These are phyloP conservation scores for Aphanomyces euteiches DNA, from an alignment of 352 stramenopile genomes.

Conservation along the genomic window DNA sequence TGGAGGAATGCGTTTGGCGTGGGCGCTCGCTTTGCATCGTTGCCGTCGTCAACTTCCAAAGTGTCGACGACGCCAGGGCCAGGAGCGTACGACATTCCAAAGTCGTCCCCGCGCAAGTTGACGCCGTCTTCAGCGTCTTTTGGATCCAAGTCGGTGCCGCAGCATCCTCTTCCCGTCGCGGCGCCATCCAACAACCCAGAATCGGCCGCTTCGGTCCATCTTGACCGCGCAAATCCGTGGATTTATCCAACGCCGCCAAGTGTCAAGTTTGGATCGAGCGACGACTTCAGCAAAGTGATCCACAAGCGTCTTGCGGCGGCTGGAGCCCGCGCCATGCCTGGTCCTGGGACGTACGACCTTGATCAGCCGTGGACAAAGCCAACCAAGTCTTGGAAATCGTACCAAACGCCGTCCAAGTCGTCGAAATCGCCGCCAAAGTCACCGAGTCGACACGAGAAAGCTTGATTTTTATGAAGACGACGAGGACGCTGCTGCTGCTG, in stretches of 20 bases:
- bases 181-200: not conserved
- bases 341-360: conserved; percentile 18
- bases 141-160: not conserved
- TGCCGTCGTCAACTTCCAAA: not conserved
- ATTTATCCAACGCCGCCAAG: conserved; percentile 2
- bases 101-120: not conserved
- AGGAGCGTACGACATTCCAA: conserved; percentile 16
- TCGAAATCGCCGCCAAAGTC: no score
- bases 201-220: conserved; percentile 1
- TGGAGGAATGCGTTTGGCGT: not conserved
- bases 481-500: no score
- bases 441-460: no score
- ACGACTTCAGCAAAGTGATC: conserved; percentile 23
- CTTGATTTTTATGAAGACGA: no score
- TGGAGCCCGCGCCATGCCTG: conserved; percentile 9
- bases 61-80: conserved; percentile 20
- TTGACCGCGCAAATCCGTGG: not conserved
- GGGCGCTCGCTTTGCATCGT: not conserved
- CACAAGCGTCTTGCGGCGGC: not conserved
- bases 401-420: no score
- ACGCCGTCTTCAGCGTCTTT: not conserved
- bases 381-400: no score
- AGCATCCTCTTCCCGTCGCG: not conserved
- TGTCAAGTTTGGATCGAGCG: conserved; percentile 11
- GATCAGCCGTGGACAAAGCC: no score